phyloP scores from a whole-genome alignment of 768 basidiomycete genomes.

The Lyophyllum semitale region DNA sequence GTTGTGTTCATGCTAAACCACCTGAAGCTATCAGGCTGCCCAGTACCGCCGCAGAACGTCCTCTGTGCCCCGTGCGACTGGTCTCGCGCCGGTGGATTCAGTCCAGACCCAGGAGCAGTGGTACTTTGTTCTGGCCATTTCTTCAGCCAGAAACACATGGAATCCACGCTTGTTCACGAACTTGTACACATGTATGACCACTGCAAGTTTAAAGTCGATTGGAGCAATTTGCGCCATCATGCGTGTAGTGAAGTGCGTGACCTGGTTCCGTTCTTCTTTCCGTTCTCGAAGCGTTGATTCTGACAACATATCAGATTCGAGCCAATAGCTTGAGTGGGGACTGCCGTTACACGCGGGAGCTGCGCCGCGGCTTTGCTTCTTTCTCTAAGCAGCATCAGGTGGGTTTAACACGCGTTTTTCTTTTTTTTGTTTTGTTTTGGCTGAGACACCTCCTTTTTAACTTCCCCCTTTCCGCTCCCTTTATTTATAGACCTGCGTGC shows the following conservation, averaged over 20 bases:
- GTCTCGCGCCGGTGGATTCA: constrained; percentile 78
- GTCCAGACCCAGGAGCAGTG: constrained; percentile 74
- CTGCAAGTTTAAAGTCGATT: constrained; percentile 91
- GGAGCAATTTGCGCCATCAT: constrained; percentile 88
- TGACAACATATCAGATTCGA: constrained; percentile 65
- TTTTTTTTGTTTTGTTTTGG: no score
- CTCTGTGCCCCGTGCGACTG: constrained; percentile 83
- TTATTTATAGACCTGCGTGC: constrained; percentile 75
- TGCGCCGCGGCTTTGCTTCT: constrained; percentile 70
- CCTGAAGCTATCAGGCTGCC: constrained; percentile 72
- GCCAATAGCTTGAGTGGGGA: constrained; percentile 94
- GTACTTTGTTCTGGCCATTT: constrained; percentile 86
- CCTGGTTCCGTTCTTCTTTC: background rate
- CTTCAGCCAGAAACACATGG: constrained; percentile 83
- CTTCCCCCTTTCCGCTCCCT: constrained; percentile 2
- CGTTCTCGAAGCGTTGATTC: background rate
- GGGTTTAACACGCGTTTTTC: constrained; percentile 12
- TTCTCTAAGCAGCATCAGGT: constrained; percentile 97
- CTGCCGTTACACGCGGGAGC: constrained; percentile 83
- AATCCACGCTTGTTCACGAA: constrained; percentile 92
- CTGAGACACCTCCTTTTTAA: constrained; percentile 6
- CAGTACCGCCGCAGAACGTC: constrained; percentile 71
- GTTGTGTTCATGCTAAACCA: constrained; percentile 93
- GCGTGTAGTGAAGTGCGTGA: constrained; percentile 88
- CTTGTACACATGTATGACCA: constrained; percentile 96